Evolutionary conservation across 2,329 filamentous ascomycete species (phyloP), one percentile per base, ranked within the genome.

Genomic region (Aureobasidium melanogenum): DNA sequence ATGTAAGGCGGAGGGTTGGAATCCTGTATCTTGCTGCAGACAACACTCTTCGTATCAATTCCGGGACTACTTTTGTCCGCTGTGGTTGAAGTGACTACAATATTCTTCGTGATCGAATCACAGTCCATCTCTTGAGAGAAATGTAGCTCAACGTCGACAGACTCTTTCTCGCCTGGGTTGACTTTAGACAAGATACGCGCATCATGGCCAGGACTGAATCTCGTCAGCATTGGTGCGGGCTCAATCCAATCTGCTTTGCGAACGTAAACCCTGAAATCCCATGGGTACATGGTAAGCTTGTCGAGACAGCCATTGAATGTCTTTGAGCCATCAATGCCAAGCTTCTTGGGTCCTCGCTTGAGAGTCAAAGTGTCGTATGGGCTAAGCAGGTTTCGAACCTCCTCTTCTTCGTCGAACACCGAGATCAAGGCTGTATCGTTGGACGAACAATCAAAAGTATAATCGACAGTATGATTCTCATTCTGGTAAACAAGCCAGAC

Each of bases 71-170:
- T 70, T 5, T 76, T 77, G 48, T 71, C 72, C 24, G 79, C 76
- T 0, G 82, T 84, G 1, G 75, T 80, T 1, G 85, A 86, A 36
- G 76, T 75, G 60, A 85, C 71, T 0, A 72, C 73, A 30, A 88
- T 76, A 3, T 75, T 75, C 4, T 77, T 69, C 0, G 75, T 79
- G 15, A 87, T 73, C 0, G 73, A 74, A n/a, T 79, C 73, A 69
- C 85, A 88, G 65, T 84, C 75, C 84, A 88, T 86, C 48, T 79
- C 73, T 1, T 75, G 74, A 0, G 83, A 86, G 69, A 86, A 88
- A 38, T 82, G 78, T 4, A 88, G 62, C 54, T 80, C 76, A 47
- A 87, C 73, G 6, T 78, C 69, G 17, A 85, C 65, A 5, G 70
- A 73, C 52, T 82, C 79, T 26, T 73, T 69, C 44, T 74, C 67